These are phyloP conservation scores for Pichia cactophila DNA, from an alignment of 1,139 yeast genomes.

Conservation along the genomic window DNA sequence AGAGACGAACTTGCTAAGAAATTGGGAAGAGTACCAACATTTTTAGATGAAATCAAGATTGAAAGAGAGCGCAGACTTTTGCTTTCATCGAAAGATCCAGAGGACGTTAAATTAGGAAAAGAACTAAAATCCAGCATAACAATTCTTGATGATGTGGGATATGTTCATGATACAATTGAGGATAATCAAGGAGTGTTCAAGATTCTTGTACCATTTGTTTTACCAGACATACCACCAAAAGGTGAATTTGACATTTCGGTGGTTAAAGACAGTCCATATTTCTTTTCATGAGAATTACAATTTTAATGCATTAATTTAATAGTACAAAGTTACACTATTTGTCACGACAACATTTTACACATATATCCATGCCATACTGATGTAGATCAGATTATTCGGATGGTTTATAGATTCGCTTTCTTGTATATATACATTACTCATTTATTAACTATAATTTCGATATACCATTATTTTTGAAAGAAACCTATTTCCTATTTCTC, in stretches of 20 bases:
- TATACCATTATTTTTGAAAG: not conserved
- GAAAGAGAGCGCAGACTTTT: slow-evolving; percentile 59
- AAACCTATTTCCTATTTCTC: slow-evolving; percentile 8
- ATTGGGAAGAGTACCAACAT: slow-evolving; percentile 51
- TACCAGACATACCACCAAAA: slow-evolving; percentile 71
- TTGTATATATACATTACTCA: slow-evolving; percentile 2
- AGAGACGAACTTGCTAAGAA: slow-evolving; percentile 44
- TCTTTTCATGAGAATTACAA: slow-evolving; percentile 42
- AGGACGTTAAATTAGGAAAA: slow-evolving; percentile 43
- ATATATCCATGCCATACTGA: not conserved
- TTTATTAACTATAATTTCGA: not conserved
- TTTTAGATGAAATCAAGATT: slow-evolving; percentile 65
- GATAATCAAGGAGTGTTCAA: slow-evolving; percentile 25
- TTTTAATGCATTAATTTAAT: slow-evolving; percentile 4
- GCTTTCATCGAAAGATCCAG: slow-evolving; percentile 46
- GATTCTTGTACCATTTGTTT: slow-evolving; percentile 52
- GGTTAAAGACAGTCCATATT: slow-evolving; percentile 69
- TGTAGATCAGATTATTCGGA: not conserved
- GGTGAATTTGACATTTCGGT: slow-evolving; percentile 78
- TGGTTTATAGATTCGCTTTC: not conserved
- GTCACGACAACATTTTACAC: not conserved
- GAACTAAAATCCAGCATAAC: slow-evolving; percentile 70
- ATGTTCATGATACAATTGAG: slow-evolving; percentile 18
- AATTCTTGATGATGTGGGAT: slow-evolving; percentile 36
- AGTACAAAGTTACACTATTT: slow-evolving; percentile 65